Base-by-base conservation (phyloP, 371 early-diverging fungal species). In the Phascolomyces articulosus region DNA sequence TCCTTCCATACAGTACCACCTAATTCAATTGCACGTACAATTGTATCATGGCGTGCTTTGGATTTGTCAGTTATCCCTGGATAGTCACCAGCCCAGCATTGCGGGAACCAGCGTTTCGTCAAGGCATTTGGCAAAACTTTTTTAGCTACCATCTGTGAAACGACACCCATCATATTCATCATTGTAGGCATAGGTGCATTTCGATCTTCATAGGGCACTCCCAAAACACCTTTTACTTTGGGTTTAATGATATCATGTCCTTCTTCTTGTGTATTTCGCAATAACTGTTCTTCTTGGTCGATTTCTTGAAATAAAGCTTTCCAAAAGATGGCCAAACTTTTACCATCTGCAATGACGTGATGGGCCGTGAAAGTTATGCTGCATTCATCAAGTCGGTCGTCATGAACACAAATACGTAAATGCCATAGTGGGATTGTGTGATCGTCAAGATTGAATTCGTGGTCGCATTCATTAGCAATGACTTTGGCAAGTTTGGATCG, bases 261-360 rank as follows among this genome's bases (percentile, higher is more conserved):
- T 13, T 44, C 3, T n/a, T 44, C 44, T 4, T 44, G 44, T 16
- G 4, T 44, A 44, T 34, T 11, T 34, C 9, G 8, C 44, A n/a
- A n/a, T 44, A 13, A 16, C 7, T 18, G 44, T 1, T 15, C 16
- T 13, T 4, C 44, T 16, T 24, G 7, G 23, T 51, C 23, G 9
- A 24, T 24, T 24, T 40, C 40, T 40, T 10, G 23, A 58, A 78
- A 53, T 15, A 81, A 51, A 8, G 61, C 70, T 26, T 58, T 48
- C 74, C 72, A 75, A 53, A 82, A 74, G 0, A 66, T 56, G 0
- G 56, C 40, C 18, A 75, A 49, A 58, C 75, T 77, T 58, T 65
- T 71, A n/a, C 82, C 82, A 34, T 82, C 79, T 8, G 44, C 62
- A 34, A 78, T 69, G 10, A 68, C 58, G 40, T 82, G 82, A 13